These are phyloP conservation scores for Podospora australis DNA, from an alignment of 495 filamentous ascomycete genomes.

Conservation along the genomic window DNA sequence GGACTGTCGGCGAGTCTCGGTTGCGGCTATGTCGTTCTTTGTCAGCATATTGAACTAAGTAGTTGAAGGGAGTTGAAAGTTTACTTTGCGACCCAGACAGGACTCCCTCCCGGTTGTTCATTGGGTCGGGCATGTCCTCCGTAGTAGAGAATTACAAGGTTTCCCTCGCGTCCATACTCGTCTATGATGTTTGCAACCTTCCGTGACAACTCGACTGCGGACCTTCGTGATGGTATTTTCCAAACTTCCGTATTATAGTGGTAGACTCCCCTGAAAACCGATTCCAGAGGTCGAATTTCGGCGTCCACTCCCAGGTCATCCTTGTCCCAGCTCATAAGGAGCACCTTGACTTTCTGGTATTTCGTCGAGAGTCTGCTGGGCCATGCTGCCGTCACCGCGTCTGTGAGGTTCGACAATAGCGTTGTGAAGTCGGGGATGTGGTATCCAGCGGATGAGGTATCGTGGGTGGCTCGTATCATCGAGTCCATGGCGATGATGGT, in stretches of 20 bases:
- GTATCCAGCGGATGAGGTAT: slow-evolving; percentile 4
- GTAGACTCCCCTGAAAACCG: slow-evolving; percentile 17
- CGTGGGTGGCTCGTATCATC: not conserved
- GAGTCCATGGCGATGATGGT: slow-evolving; percentile 1
- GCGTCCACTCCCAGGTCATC: slow-evolving; percentile 21
- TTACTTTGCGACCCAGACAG: slow-evolving; percentile 19
- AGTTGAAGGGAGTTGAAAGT: not conserved
- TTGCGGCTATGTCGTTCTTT: slow-evolving; percentile 9
- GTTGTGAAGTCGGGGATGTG: slow-evolving; percentile 11
- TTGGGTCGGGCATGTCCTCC: slow-evolving; percentile 16
- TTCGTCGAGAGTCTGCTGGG: not conserved
- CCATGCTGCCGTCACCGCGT: slow-evolving; percentile 13
- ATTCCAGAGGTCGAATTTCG: slow-evolving; percentile 10
- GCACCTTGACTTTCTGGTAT: slow-evolving; percentile 20
- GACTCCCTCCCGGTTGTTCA: slow-evolving; percentile 9
- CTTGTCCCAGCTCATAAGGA: slow-evolving; percentile 29
- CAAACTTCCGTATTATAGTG: slow-evolving; percentile 16
- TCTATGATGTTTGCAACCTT: slow-evolving; percentile 7
- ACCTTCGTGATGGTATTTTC: slow-evolving; percentile 13
- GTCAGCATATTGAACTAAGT: not conserved
- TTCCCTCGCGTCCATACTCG: slow-evolving; percentile 8
- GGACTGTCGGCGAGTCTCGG: slow-evolving; percentile 9
- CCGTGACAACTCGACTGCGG: slow-evolving; percentile 8
- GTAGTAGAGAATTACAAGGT: slow-evolving; percentile 24
- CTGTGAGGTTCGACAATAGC: slow-evolving; percentile 6